Conservation (phyloP, 495 filamentous ascomycete species). For the Beverwykella pulmonaria region DNA sequence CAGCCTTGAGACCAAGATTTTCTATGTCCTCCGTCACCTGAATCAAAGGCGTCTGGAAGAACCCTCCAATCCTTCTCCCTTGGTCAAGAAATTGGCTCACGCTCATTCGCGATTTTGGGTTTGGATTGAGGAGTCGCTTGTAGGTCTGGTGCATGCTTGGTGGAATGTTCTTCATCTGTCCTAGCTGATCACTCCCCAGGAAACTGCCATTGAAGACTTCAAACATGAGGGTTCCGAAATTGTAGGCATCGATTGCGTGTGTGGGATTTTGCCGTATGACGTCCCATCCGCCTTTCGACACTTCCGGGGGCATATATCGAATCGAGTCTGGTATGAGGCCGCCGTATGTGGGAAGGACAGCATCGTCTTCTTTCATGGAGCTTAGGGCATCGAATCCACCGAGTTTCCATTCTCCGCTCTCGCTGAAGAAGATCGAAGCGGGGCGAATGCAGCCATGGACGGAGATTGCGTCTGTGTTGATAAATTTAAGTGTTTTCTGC, state of each 20-base stretch:
- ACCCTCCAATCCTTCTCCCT: conserved; percentile 76
- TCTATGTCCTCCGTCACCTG: conserved; percentile 90
- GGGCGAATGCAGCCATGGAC: conserved; percentile 84
- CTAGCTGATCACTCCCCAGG: conserved; percentile 69
- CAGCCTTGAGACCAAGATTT: conserved; percentile 82
- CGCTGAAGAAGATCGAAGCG: conserved; percentile 84
- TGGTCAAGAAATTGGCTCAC: conserved; percentile 87
- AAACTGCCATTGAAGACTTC: conserved; percentile 90
- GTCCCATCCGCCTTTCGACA: conserved; percentile 86
- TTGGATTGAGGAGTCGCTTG: conserved; percentile 82
- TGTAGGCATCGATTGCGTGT: conserved; percentile 81
- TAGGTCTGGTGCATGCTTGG: conserved; percentile 86
- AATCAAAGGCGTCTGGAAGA: conserved; percentile 91
- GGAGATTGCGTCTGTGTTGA: conserved; percentile 89
- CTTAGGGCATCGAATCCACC: conserved; percentile 92
- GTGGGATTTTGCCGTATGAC: conserved; percentile 79
- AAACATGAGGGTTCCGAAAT: conserved; percentile 79
- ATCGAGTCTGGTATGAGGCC: conserved; percentile 80
- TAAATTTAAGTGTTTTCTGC: conserved; percentile 88
- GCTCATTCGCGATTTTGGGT: conserved; percentile 83
- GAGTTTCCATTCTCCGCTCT: conserved; percentile 97
- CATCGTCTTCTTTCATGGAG: conserved; percentile 92
- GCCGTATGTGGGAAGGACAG: conserved; percentile 86
- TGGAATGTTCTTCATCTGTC: conserved; percentile 84
- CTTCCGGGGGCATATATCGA: conserved; percentile 82